Conservation (phyloP, 371 early-diverging fungal species). For the Syncephalis fuscata region DNA sequence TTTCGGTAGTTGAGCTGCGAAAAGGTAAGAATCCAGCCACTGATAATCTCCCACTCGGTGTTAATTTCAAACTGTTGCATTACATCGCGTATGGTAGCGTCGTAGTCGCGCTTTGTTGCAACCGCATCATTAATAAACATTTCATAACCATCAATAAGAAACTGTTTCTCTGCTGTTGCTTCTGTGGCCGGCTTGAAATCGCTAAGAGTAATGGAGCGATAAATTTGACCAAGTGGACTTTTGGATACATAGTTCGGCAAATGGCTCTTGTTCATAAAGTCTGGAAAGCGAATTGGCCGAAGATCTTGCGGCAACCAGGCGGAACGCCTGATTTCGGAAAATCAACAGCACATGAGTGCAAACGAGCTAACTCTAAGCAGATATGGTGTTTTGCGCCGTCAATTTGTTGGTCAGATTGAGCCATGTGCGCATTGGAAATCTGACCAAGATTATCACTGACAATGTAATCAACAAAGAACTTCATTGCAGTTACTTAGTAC, state of each 20-base stretch:
- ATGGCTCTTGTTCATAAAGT: conserved; percentile 60
- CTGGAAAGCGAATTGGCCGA: conserved; percentile 38
- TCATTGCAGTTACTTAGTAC: conserved; percentile 2
- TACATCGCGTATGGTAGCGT: conserved; percentile 25
- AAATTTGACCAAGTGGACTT: background rate
- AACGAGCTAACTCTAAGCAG: conserved; percentile 43
- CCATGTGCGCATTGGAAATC: conserved; percentile 63
- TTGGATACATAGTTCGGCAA: conserved; percentile 2
- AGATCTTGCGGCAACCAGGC: conserved; percentile 24
- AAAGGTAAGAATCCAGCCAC: conserved; percentile 12
- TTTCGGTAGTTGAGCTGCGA: too few species aligned
- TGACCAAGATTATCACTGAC: conserved; percentile 51
- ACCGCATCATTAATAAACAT: conserved; percentile 32
- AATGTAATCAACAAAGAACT: conserved; percentile 63
- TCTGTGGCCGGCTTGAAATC: conserved; percentile 10
- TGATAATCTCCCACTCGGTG: conserved; percentile 21
- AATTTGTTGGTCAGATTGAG: conserved; percentile 32
- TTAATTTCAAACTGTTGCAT: conserved; percentile 50
- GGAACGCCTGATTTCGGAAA: conserved; percentile 48
- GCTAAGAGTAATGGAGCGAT: background rate
- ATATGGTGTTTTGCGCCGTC: conserved; percentile 26
- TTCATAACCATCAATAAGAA: conserved; percentile 33
- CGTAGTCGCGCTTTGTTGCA: conserved; percentile 19
- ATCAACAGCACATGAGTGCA: conserved; percentile 53
- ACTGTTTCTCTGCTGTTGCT: conserved; percentile 18